Conservation (phyloP, 2,329 filamentous ascomycete species). For the Drechslerella coelobrocha region DNA sequence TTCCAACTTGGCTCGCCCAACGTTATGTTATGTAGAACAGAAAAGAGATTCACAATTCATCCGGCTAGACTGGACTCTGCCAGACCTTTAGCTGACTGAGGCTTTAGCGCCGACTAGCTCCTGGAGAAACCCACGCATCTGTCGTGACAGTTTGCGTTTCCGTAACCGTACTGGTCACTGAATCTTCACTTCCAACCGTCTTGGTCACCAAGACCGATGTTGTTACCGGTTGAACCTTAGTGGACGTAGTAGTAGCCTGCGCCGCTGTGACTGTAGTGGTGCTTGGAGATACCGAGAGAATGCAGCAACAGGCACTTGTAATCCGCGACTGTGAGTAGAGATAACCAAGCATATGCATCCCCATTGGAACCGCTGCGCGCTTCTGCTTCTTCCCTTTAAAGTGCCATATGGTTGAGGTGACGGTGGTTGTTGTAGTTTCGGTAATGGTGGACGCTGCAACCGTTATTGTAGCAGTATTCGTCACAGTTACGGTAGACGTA, state of each 20-base stretch:
- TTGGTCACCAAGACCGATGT: neutral
- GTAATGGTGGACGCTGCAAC: neutral
- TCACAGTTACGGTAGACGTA: neutral
- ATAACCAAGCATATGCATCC: too few species aligned
- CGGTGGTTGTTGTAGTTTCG: neutral
- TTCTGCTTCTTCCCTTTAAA: neutral
- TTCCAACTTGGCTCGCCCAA: neutral
- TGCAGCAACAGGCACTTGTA: neutral
- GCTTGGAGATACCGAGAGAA: too few species aligned
- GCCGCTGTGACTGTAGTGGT: neutral
- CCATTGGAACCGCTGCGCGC: too few species aligned
- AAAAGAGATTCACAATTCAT: too few species aligned
- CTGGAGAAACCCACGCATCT: too few species aligned
- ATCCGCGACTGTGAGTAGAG: neutral
- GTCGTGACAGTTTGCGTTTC: too few species aligned
- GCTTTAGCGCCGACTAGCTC: too few species aligned
- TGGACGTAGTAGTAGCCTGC: neutral
- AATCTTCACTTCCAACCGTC: too few species aligned
- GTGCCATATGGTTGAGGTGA: neutral
- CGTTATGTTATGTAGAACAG: neutral
- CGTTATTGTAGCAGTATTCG: neutral
- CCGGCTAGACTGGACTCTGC: too few species aligned
- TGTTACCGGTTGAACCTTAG: neutral
- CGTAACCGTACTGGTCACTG: too few species aligned
- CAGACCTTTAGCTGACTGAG: too few species aligned